Percentiles rank a stretch among this genome's conserved stretches.
phyloP scores from a whole-genome alignment of 805 yeast species.

The Spathaspora girioi region DNA sequence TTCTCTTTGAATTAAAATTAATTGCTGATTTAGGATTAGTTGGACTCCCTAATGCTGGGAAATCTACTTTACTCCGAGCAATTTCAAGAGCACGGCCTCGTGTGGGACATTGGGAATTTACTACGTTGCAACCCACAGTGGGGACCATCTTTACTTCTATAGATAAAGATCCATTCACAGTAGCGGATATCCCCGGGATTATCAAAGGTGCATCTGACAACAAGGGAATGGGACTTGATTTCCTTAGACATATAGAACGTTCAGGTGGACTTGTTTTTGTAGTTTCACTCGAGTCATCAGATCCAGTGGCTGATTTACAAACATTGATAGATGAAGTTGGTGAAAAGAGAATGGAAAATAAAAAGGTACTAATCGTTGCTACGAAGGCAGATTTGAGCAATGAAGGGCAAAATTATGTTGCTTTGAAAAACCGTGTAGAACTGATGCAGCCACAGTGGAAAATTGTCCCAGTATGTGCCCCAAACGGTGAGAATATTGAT shows the following conservation, averaged over 20 bases:
- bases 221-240: slow-evolving; percentile 91
- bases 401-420: slow-evolving; percentile 44
- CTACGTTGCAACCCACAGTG: slow-evolving; percentile 86
- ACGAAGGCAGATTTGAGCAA: slow-evolving; percentile 86
- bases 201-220: slow-evolving; percentile 82
- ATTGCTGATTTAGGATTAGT: slow-evolving; percentile 93
- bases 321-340: slow-evolving; percentile 72
- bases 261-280: slow-evolving; percentile 89
- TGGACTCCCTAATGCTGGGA: slow-evolving; percentile 96
- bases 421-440: slow-evolving; percentile 44
- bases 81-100: slow-evolving; percentile 87
- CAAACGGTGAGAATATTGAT: slow-evolving; percentile 67
- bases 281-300: slow-evolving; percentile 61
- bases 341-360: slow-evolving; percentile 50
- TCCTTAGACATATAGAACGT: slow-evolving; percentile 87
- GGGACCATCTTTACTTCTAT: slow-evolving; percentile 77
- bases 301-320: slow-evolving; percentile 66
- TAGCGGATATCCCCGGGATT: slow-evolving; percentile 97
- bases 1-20: slow-evolving; percentile 79
- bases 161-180: slow-evolving; percentile 73
- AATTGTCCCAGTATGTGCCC: slow-evolving; percentile 81
- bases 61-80: slow-evolving; percentile 81
- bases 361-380: slow-evolving; percentile 73
- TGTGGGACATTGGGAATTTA: slow-evolving; percentile 96
- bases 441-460: slow-evolving; percentile 49